Evolutionary conservation across 495 filamentous ascomycete genomes (phyloP).

Genomic region (Jackrogersella minutella): DNA sequence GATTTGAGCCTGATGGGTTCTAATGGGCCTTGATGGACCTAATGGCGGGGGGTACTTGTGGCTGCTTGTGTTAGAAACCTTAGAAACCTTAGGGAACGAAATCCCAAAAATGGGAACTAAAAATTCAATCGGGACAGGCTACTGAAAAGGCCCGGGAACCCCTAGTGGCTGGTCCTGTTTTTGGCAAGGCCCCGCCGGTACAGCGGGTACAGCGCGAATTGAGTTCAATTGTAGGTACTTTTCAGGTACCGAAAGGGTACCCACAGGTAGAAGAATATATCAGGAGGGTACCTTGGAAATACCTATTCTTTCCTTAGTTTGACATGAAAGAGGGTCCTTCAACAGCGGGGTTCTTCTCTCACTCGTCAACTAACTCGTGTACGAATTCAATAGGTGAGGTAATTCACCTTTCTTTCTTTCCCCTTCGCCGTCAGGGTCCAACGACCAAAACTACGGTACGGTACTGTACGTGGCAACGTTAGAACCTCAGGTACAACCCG

Average conservation of each 20-base stretch:
- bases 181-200: constrained; percentile 30
- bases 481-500: constrained; percentile 9
- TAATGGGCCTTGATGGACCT: constrained; percentile 4
- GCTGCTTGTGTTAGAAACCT: background rate
- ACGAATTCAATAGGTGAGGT: constrained; percentile 41
- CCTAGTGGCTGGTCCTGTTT: constrained; percentile 36
- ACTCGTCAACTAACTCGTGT: constrained; percentile 26
- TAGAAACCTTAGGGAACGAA: constrained; percentile 9
- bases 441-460: constrained; percentile 34
- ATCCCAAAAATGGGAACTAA: constrained; percentile 36
- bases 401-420: constrained; percentile 30
- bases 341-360: constrained; percentile 31
- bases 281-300: constrained; percentile 12
- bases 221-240: background rate
- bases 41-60: background rate
- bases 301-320: background rate
- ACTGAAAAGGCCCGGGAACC: constrained; percentile 39
- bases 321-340: constrained; percentile 20
- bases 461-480: constrained; percentile 36
- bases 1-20: constrained; percentile 27
- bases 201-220: constrained; percentile 8
- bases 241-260: constrained; percentile 11
- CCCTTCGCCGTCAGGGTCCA: constrained; percentile 29
- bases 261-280: background rate
- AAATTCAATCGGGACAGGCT: constrained; percentile 37